Evolutionary conservation across 495 filamentous ascomycete species (phyloP).

Genomic region (Penicillium steckii): DNA sequence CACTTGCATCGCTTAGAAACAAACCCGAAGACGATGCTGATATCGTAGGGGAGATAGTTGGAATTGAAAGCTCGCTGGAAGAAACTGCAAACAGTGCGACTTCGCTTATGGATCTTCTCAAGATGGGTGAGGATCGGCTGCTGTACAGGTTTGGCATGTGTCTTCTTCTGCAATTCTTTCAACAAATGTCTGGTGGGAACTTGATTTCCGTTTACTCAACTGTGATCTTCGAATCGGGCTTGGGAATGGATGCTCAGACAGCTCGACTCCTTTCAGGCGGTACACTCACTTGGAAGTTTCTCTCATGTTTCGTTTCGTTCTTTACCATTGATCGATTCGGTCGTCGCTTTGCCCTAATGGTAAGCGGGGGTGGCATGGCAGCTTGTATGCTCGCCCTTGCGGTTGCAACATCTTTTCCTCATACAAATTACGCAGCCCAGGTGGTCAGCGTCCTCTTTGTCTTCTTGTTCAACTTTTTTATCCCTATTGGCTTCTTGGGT

Average conservation of each 20-base stretch:
- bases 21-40: slow-evolving; percentile 14
- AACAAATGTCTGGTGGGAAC: slow-evolving; percentile 27
- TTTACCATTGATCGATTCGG: slow-evolving; percentile 50
- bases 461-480: slow-evolving; percentile 59
- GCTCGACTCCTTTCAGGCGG: slow-evolving; percentile 19
- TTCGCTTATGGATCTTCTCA: slow-evolving; percentile 14
- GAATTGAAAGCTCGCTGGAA: slow-evolving; percentile 33
- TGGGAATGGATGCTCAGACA: slow-evolving; percentile 7
- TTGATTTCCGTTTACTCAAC: slow-evolving; percentile 18
- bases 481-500: slow-evolving; percentile 55
- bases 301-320: slow-evolving; percentile 36
- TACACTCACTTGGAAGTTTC: slow-evolving; percentile 43
- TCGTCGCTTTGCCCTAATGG: slow-evolving; percentile 45
- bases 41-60: slow-evolving; percentile 22
- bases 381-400: slow-evolving; percentile 45
- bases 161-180: slow-evolving; percentile 32
- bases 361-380: slow-evolving; percentile 44
- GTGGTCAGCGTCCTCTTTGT: slow-evolving; percentile 37
- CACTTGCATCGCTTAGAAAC: slow-evolving; percentile 22
- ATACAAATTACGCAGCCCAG: background rate
- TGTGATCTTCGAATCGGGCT: slow-evolving; percentile 17
- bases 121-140: slow-evolving; percentile 14
- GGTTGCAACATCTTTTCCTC: slow-evolving; percentile 16
- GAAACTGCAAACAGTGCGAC: slow-evolving; percentile 12
- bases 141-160: slow-evolving; percentile 22